These are phyloP conservation scores for Porphyrellus cyaneotinctus DNA, from an alignment of 768 basidiomycete genomes.

Conservation along the genomic window DNA sequence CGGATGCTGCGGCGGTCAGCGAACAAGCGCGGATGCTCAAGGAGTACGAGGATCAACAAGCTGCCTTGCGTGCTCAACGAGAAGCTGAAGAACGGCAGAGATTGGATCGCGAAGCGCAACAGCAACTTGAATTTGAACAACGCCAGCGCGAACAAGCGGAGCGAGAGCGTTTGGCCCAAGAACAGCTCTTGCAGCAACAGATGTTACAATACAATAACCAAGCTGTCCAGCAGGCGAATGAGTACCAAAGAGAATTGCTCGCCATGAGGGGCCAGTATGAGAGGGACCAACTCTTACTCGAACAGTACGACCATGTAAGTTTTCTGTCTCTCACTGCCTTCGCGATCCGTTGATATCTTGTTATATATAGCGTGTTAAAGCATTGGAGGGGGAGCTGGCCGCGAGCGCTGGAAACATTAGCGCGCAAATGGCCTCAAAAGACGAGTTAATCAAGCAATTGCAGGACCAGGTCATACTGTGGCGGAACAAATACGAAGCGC, in stretches of 20 bases:
- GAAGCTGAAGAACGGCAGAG: conserved; percentile 82
- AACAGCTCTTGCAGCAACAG: conserved; percentile 80
- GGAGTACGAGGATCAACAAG: conserved; percentile 94
- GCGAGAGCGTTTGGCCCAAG: conserved; percentile 82
- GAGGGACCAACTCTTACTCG: conserved; percentile 93
- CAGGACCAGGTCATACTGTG: conserved; percentile 96
- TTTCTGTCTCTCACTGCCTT: not conserved
- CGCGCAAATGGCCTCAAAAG: conserved; percentile 86
- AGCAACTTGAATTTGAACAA: conserved; percentile 86
- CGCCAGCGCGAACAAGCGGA: conserved; percentile 86
- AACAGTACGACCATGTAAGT: conserved; percentile 89
- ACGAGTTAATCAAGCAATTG: conserved; percentile 91
- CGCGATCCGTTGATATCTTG: conserved; percentile 5
- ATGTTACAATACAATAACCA: conserved; percentile 79
- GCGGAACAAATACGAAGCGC: conserved; percentile 98
- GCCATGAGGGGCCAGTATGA: conserved; percentile 97
- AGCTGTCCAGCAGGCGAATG: conserved; percentile 67
- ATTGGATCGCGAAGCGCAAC: conserved; percentile 69
- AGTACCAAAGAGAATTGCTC: conserved; percentile 86
- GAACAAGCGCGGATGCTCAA: conserved; percentile 95
- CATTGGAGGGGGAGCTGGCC: conserved; percentile 83
- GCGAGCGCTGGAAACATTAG: conserved; percentile 72
- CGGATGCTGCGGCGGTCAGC: conserved; percentile 66
- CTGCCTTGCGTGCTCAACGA: conserved; percentile 74
- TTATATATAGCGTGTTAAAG: conserved; percentile 83